A percentile compares a stretch with the other conserved stretches of the same genome.
phyloP scores from a whole-genome alignment of 106 monocot species.

The Cymbidium sinense region DNA sequence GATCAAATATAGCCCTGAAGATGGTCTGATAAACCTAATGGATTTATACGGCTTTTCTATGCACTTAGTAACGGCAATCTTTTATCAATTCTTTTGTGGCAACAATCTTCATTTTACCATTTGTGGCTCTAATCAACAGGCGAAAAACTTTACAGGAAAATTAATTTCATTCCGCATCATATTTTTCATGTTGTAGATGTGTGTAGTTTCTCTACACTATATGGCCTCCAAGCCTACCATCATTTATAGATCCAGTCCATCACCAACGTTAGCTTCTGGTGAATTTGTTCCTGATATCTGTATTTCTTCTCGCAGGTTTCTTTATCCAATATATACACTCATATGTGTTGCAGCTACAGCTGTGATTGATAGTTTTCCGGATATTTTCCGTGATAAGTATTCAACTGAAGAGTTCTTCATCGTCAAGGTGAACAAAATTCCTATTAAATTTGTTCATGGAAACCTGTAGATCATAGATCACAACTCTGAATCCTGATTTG shows the following conservation, averaged over 20 bases:
- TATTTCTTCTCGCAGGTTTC: conserved; percentile 61
- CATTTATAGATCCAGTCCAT: not conserved
- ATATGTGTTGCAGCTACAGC: conserved; percentile 95
- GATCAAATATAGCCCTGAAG: not conserved
- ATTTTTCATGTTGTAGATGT: not conserved
- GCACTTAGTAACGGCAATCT: not conserved
- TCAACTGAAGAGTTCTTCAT: conserved; percentile 50
- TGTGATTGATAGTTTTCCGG: conserved; percentile 83
- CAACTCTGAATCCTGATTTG: conserved; percentile 1
- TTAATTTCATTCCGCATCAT: not conserved
- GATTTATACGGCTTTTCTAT: not conserved
- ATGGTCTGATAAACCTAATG: not conserved
- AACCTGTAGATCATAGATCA: not conserved
- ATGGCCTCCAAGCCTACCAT: not conserved
- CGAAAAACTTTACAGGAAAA: not conserved
- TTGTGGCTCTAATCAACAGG: not conserved
- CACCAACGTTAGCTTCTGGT: not conserved
- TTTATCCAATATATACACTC: conserved; percentile 97
- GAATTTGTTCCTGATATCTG: not conserved
- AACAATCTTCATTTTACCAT: not conserved
- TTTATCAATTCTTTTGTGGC: not conserved
- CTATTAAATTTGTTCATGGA: not conserved
- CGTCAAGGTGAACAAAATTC: conserved; percentile 39
- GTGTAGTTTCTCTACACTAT: not conserved
- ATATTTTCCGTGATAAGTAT: conserved; percentile 78